phyloP scores from a whole-genome alignment of 2,329 filamentous ascomycete genomes.

The Microascus cirrosus region DNA sequence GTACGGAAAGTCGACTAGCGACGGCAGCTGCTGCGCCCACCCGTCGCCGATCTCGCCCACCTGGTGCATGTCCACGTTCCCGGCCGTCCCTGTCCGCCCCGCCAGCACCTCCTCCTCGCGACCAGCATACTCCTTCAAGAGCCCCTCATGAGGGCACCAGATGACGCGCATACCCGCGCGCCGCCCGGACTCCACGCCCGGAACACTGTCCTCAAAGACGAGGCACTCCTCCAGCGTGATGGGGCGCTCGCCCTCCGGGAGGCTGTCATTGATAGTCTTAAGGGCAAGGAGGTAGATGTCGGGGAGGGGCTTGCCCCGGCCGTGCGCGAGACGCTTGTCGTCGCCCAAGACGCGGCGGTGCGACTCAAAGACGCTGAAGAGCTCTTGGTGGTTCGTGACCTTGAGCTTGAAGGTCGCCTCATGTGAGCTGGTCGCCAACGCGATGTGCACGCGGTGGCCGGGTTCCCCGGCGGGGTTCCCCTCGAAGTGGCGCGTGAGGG shows the following conservation, averaged over 20 bases:
- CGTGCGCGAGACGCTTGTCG: constrained; percentile 62
- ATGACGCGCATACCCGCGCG: constrained; percentile 90
- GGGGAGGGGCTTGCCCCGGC: constrained; percentile 85
- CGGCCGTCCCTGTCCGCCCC: constrained; percentile 62
- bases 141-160: constrained; percentile 77
- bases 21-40: constrained; percentile 44
- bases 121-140: constrained; percentile 65
- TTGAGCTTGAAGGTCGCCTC: constrained; percentile 65
- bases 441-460: constrained; percentile 54
- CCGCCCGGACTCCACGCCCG: constrained; percentile 81
- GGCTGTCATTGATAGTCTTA: constrained; percentile 67
- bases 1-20: constrained; percentile 45
- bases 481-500: constrained; percentile 38
- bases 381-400: constrained; percentile 46
- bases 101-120: constrained; percentile 75
- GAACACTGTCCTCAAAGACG: constrained; percentile 92
- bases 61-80: constrained; percentile 40
- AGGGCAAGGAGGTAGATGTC: constrained; percentile 90
- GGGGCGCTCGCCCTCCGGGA: constrained; percentile 48
- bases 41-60: constrained; percentile 47
- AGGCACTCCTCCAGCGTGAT: constrained; percentile 80
- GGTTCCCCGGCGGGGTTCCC: constrained; percentile 13
- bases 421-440: constrained; percentile 75
- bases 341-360: constrained; percentile 76
- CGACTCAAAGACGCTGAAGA: constrained; percentile 55